Evolutionary conservation across 495 filamentous ascomycete species (phyloP).

Genomic region (Penicillium lividum): DNA sequence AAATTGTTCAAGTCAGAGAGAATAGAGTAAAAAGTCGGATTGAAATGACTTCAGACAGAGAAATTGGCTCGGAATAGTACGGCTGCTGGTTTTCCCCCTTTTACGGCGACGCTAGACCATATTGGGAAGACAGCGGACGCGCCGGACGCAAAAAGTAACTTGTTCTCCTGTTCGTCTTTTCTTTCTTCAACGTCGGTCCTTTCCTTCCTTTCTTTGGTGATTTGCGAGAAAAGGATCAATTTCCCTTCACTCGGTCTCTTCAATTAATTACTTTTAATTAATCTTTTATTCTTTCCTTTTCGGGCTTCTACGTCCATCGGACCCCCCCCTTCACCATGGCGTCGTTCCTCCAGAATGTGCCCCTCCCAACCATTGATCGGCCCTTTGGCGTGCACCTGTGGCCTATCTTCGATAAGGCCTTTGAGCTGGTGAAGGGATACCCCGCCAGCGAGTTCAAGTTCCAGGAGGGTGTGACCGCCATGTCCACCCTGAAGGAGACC

Average conservation of each 20-base stretch:
- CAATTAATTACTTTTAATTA: slow-evolving; percentile 4
- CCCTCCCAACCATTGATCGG: slow-evolving; percentile 78
- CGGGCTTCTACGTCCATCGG: not conserved
- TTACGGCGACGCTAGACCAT: slow-evolving; percentile 31
- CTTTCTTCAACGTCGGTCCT: slow-evolving; percentile 26
- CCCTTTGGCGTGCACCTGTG: slow-evolving; percentile 91
- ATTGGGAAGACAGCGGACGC: slow-evolving; percentile 33
- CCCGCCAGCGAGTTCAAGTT: slow-evolving; percentile 62
- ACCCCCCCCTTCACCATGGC: slow-evolving; percentile 30
- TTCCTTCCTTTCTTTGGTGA: slow-evolving; percentile 28
- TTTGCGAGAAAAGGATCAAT: slow-evolving; percentile 11
- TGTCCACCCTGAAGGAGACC: slow-evolving; percentile 61
- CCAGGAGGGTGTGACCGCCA: slow-evolving; percentile 55
- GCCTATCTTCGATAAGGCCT: slow-evolving; percentile 90
- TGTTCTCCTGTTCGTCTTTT: slow-evolving; percentile 24
- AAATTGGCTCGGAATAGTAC: not conserved
- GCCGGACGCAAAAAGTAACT: slow-evolving; percentile 32
- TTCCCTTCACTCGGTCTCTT: slow-evolving; percentile 18
- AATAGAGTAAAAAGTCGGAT: not conserved
- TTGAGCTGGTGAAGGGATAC: slow-evolving; percentile 68
- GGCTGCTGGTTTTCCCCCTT: slow-evolving; percentile 29
- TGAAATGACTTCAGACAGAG: not conserved
- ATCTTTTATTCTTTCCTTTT: slow-evolving; percentile 1
- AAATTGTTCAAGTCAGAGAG: not conserved
- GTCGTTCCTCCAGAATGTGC: slow-evolving; percentile 62